phyloP scores from a whole-genome alignment of 2,329 filamentous ascomycete species.

The Aspergillus tanneri region DNA sequence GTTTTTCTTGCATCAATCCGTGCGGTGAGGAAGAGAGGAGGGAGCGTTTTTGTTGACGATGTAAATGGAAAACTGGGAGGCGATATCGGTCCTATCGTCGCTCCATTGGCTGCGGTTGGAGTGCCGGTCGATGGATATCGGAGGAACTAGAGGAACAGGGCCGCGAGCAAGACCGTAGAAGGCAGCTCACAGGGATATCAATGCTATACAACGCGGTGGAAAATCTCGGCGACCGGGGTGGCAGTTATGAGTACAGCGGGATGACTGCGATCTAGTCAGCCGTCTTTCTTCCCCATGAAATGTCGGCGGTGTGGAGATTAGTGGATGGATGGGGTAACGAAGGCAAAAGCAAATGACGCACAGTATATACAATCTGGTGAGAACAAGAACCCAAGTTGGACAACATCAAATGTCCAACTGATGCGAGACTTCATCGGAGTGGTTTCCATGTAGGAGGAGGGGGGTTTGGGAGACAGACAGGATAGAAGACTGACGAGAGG shows the following conservation, averaged over 20 bases:
- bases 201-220: neutral
- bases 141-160: neutral
- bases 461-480: neutral
- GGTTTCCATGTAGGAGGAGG: neutral
- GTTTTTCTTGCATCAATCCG: constrained; percentile 72
- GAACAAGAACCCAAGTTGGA: neutral
- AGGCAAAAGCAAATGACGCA: constrained; percentile 2
- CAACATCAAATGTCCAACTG: neutral
- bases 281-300: constrained; percentile 15
- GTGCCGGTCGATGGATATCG: neutral
- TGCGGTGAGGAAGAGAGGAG: neutral
- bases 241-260: constrained; percentile 8
- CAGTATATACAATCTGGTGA: neutral
- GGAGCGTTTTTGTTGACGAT: neutral
- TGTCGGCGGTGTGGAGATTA: constrained; percentile 19
- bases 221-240: neutral
- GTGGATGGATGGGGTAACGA: constrained; percentile 15
- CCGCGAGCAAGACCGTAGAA: neutral
- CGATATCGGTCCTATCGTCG: constrained; percentile 12
- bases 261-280: constrained; percentile 7
- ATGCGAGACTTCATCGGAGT: neutral
- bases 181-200: neutral
- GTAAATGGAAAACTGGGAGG: neutral
- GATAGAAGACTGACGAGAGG: neutral
- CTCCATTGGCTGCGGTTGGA: constrained; percentile 14